Percentiles rank a stretch among this genome's conserved stretches.
Evolutionary conservation across 768 basidiomycete genomes (phyloP).

Genomic region (Phlegmacium glaucopus): DNA sequence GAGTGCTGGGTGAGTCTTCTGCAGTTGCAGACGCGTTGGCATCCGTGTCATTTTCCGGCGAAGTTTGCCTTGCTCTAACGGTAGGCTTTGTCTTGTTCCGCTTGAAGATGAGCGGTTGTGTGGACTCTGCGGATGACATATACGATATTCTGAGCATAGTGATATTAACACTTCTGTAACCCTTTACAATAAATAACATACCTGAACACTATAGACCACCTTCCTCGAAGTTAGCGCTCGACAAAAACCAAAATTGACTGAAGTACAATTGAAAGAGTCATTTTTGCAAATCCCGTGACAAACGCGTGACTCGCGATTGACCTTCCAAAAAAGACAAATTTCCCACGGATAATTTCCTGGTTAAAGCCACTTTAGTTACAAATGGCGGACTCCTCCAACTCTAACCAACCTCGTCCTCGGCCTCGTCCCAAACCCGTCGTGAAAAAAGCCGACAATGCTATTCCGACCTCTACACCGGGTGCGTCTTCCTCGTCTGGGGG

Average conservation of each 20-base stretch:
- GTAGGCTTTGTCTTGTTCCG: slow-evolving; percentile 42
- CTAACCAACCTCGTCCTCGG: slow-evolving; percentile 55
- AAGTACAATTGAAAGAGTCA: too few species aligned
- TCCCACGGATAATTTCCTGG: slow-evolving; percentile 40
- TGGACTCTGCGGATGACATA: slow-evolving; percentile 13
- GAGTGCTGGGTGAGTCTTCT: slow-evolving; percentile 54
- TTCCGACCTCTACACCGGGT: slow-evolving; percentile 10
- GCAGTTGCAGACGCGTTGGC: slow-evolving; percentile 24
- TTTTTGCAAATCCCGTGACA: neutral
- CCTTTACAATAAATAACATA: too few species aligned
- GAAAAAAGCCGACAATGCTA: slow-evolving; percentile 15
- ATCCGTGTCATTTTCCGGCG: slow-evolving; percentile 32
- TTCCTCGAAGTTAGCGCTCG: too few species aligned
- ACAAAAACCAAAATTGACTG: too few species aligned
- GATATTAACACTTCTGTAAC: too few species aligned
- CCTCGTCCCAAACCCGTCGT: slow-evolving; percentile 52
- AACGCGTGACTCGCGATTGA: slow-evolving; percentile 34
- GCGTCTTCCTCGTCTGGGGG: slow-evolving; percentile 8
- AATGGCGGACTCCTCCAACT: slow-evolving; percentile 34
- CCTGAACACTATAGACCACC: too few species aligned
- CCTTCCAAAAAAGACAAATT: slow-evolving; percentile 22
- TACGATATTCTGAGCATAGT: too few species aligned
- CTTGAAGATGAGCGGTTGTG: slow-evolving; percentile 48
- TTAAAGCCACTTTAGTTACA: slow-evolving; percentile 25
- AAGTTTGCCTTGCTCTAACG: slow-evolving; percentile 36